Percentiles rank a stretch among this genome's conserved stretches.
These are phyloP conservation scores for Neospermospora avenae DNA, from an alignment of 2,329 filamentous ascomycete species.

Conservation along the genomic window DNA sequence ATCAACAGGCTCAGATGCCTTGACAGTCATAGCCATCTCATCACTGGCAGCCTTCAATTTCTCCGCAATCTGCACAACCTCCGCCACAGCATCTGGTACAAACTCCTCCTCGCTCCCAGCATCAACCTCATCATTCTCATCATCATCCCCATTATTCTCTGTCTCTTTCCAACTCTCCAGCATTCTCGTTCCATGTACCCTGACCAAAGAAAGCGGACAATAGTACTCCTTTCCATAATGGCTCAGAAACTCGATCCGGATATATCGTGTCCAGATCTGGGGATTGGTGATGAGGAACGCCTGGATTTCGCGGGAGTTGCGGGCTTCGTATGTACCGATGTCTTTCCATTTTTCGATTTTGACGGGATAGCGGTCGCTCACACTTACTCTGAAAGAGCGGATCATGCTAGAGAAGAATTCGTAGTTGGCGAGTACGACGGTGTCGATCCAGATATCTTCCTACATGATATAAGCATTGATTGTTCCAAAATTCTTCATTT, in stretches of 20 bases:
- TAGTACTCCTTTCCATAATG: conserved; percentile 98
- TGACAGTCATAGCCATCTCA: conserved; percentile 16
- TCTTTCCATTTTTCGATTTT: conserved; percentile 91
- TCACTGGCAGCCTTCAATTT: conserved; percentile 20
- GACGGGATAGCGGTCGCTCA: conserved; percentile 91
- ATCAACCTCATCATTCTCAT: conserved; percentile 39
- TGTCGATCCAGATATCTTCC: conserved; percentile 75
- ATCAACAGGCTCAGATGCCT: conserved; percentile 3
- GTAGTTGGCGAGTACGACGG: conserved; percentile 94
- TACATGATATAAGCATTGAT: conserved; percentile 21
- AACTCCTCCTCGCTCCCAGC: conserved; percentile 22
- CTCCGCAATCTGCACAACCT: conserved; percentile 26
- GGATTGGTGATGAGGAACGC: conserved; percentile 93
- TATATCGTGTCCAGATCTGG: conserved; percentile 90
- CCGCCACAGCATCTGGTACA: conserved; percentile 37
- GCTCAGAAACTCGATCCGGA: conserved; percentile 85
- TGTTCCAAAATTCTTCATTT: not conserved
- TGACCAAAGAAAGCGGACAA: conserved; percentile 84
- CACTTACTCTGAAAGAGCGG: conserved; percentile 83
- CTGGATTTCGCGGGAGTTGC: conserved; percentile 91
- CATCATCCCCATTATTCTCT: conserved; percentile 64
- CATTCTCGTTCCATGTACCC: conserved; percentile 90
- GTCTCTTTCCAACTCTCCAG: conserved; percentile 90
- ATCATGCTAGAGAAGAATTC: conserved; percentile 99
- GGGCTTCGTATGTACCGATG: conserved; percentile 82